A percentile compares a stretch with the other conserved stretches of the same genome.
phyloP scores from a whole-genome alignment of 176 grass and related monocot genomes.

The Elymus sibiricus region DNA sequence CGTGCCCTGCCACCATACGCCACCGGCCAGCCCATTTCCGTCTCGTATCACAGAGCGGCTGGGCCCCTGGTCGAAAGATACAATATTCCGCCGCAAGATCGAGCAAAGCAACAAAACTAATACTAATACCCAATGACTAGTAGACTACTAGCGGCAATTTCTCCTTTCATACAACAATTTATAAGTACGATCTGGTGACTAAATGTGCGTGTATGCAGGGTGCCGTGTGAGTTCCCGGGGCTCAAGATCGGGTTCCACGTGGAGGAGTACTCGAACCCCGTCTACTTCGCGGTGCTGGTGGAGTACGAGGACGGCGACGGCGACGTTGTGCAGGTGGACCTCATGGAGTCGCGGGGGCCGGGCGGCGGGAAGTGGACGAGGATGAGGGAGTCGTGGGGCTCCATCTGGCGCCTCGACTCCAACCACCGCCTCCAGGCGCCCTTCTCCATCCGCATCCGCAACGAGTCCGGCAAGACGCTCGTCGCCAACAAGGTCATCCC shows the following conservation, averaged over 20 bases:
- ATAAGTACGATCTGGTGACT: too few species aligned
- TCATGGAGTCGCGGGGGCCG: constrained; percentile 45
- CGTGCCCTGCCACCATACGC: constrained; percentile 5
- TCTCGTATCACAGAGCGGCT: neutral
- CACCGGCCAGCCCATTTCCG: constrained; percentile 25
- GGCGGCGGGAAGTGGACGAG: constrained; percentile 47
- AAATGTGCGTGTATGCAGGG: constrained; percentile 28
- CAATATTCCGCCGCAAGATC: neutral
- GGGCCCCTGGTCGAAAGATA: neutral
- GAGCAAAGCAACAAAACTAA: neutral
- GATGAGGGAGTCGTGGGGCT: constrained; percentile 74
- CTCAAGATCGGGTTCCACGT: constrained; percentile 82
- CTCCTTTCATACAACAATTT: neutral
- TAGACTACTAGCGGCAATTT: too few species aligned
- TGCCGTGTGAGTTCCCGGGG: constrained; percentile 79
- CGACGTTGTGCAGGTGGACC: constrained; percentile 80
- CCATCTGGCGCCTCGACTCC: constrained; percentile 68
- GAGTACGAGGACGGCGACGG: constrained; percentile 96
- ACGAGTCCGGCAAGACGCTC: constrained; percentile 70
- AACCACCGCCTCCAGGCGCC: constrained; percentile 55
- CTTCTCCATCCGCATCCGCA: constrained; percentile 78
- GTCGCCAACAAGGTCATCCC: constrained; percentile 68
- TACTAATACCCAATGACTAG: too few species aligned
- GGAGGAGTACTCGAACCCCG: constrained; percentile 67
- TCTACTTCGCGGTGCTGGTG: constrained; percentile 70